Base-by-base conservation (phyloP, 495 filamentous ascomycete species). In the Rhizodiscina lignyota region DNA sequence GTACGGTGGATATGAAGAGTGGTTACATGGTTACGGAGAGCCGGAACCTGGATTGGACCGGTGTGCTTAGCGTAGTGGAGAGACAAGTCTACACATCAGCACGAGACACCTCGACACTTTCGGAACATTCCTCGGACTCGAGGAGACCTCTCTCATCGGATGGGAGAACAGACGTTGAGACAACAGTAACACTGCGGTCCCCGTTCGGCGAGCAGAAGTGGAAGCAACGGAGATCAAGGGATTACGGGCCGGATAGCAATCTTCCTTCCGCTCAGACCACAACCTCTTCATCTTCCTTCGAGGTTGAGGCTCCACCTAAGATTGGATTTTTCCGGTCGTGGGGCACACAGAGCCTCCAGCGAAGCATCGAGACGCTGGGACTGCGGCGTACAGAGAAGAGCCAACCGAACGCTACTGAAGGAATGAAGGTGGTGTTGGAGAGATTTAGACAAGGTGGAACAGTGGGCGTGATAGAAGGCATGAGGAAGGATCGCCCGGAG, bases 371-470 rank as follows among this genome's bases (percentile, higher is more conserved):
- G 61, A 57, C 75, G 23, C 82, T 96, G 30, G 86, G 83, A 0
- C 66, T 87, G 32, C 81, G 73, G 39, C 74, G 83, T 37, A 91
- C 89, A 35, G 67, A 75, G 32, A 79, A 84, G 39, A 81, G 84
- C 27, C 62, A 96, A 36, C 63, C 77, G 36, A 91, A 86, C 51
- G 86, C 81, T 51, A 83, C 85, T 45, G 76, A 94, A 51, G 89
- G 91, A 13, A 94, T 99, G 89, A 80, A 77, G 37, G 72, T 94
- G 29, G 87, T 99, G 12, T 64, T 99, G 18, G 82, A 91, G 55
- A 68, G 89, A 23, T 52, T 96, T 42, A 70, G 89, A 36, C 62
- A 66, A 42, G 82, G 85, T 10, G 81, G 92, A 8, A 71, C 94
- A 26, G 79, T 86, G 18, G 82, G 72, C 15, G 79, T 94, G 13